These are phyloP conservation scores for Tetramitus jugosus DNA, from an alignment of 208 protist species.

Conservation along the genomic window DNA sequence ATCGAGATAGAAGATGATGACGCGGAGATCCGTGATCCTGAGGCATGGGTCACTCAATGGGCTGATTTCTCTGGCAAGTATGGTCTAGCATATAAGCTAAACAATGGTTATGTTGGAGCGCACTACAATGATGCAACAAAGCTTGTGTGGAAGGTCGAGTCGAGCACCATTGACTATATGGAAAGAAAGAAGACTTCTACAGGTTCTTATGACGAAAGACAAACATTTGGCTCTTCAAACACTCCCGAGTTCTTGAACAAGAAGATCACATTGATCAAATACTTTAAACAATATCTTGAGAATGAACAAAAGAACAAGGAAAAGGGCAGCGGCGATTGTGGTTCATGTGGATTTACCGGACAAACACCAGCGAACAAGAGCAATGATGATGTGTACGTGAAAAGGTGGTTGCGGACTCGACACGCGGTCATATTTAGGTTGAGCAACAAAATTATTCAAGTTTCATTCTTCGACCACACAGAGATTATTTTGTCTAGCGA, in stretches of 20 bases:
- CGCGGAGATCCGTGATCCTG: constrained; percentile 33
- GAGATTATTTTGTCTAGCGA: constrained; percentile 81
- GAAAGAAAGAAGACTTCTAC: constrained; percentile 49
- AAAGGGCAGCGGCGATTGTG: neutral
- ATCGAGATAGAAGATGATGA: neutral
- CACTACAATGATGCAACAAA: constrained; percentile 95
- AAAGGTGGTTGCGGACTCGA: constrained; percentile 81
- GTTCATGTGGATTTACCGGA: neutral
- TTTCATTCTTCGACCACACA: constrained; percentile 78
- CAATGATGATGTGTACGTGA: constrained; percentile 78
- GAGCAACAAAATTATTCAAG: constrained; percentile 85
- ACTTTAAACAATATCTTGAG: constrained; percentile 75
- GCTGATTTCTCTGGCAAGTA: constrained; percentile 93
- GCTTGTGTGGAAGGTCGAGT: constrained; percentile 73
- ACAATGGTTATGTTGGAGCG: constrained; percentile 80
- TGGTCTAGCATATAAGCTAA: constrained; percentile 89
- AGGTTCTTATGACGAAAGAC: constrained; percentile 52
- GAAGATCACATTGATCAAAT: constrained; percentile 90
- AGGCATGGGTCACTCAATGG: constrained; percentile 76
- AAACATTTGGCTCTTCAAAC: constrained; percentile 56
- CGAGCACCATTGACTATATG: constrained; percentile 64
- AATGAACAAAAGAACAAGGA: neutral
- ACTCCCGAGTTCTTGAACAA: constrained; percentile 77
- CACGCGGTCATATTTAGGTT: constrained; percentile 87
- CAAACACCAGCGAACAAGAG: constrained; percentile 43